A percentile compares a stretch with the other conserved stretches of the same genome.
Evolutionary conservation across 345 rosid genomes (phyloP).

Genomic region (Triadica sebifera): DNA sequence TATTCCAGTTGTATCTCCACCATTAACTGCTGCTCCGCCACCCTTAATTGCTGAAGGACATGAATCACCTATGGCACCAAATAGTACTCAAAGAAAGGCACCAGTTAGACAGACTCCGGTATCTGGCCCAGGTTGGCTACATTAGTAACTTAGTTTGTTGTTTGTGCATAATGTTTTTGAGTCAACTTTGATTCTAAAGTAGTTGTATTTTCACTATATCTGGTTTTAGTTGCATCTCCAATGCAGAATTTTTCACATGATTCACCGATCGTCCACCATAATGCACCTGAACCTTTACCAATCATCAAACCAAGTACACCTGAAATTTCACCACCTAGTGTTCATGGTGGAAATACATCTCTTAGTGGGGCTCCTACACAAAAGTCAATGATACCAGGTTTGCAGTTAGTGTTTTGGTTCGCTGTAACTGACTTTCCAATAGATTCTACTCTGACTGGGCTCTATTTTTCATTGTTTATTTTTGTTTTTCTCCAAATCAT

Average conservation of each 20-base stretch:
- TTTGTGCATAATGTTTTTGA: conserved; percentile 14
- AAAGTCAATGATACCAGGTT: conserved; percentile 21
- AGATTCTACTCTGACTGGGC: conserved; percentile 10
- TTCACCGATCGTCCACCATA: conserved; percentile 18
- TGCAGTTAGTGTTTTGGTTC: conserved; percentile 1
- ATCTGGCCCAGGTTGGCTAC: conserved; percentile 41
- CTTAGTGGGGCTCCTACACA: conserved; percentile 22
- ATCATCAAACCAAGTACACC: conserved; percentile 3
- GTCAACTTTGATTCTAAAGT: conserved; percentile 7
- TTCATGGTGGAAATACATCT: conserved; percentile 19
- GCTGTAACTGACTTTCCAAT: conserved; percentile 4
- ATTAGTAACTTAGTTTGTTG: conserved; percentile 26
- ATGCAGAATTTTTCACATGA: conserved; percentile 16
- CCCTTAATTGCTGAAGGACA: too few species aligned
- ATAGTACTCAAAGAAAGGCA: conserved; percentile 27
- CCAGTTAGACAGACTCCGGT: conserved; percentile 39
- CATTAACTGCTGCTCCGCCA: neutral
- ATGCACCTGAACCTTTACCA: conserved; percentile 24
- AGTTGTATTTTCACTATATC: conserved; percentile 10
- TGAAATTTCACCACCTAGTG: conserved; percentile 20
- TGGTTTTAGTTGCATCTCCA: conserved; percentile 27
- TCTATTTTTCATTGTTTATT: conserved; percentile 7
- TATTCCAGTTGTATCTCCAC: too few species aligned
- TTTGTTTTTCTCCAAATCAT: conserved; percentile 17
- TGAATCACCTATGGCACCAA: conserved; percentile 25